phyloP scores from a whole-genome alignment of 2,329 filamentous ascomycete genomes.

The Epichloe coenophiala region DNA sequence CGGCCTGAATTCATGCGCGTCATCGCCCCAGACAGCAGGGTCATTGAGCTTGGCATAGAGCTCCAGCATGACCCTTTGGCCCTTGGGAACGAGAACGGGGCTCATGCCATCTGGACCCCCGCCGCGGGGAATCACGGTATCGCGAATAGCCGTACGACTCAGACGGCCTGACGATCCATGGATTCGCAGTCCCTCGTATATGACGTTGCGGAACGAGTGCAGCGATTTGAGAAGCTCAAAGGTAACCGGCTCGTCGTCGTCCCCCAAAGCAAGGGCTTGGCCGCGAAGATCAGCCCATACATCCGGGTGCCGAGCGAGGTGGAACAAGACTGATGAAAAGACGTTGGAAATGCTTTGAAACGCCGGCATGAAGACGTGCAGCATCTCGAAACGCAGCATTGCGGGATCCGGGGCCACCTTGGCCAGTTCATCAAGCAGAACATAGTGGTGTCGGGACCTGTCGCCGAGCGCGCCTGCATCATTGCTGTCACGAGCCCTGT shows the following conservation, averaged over 20 bases:
- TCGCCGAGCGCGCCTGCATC: background rate
- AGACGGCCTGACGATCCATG: constrained; percentile 2
- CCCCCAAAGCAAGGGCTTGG: background rate
- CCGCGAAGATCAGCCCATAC: background rate
- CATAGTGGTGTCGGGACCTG: background rate
- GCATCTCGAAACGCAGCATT: background rate
- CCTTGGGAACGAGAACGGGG: background rate
- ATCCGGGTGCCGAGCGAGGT: background rate
- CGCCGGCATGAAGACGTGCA: constrained; percentile 1
- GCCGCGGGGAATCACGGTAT: constrained; percentile 3
- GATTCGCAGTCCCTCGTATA: constrained; percentile 1
- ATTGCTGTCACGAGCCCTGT: background rate
- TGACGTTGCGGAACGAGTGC: background rate
- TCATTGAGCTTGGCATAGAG: background rate
- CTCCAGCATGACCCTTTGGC: background rate
- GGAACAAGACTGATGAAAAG: background rate
- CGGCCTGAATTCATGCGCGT: constrained; percentile 1
- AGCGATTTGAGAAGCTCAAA: constrained; percentile 2
- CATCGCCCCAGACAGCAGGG: background rate
- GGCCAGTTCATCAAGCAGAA: constrained; percentile 1
- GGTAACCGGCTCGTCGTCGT: background rate
- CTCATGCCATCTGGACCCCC: constrained; percentile 1
- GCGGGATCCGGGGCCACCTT: background rate
- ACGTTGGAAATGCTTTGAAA: constrained; percentile 1
- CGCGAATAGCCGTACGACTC: constrained; percentile 2